phyloP scores from a whole-genome alignment of 768 basidiomycete species.

The Trametes gibbosa region DNA sequence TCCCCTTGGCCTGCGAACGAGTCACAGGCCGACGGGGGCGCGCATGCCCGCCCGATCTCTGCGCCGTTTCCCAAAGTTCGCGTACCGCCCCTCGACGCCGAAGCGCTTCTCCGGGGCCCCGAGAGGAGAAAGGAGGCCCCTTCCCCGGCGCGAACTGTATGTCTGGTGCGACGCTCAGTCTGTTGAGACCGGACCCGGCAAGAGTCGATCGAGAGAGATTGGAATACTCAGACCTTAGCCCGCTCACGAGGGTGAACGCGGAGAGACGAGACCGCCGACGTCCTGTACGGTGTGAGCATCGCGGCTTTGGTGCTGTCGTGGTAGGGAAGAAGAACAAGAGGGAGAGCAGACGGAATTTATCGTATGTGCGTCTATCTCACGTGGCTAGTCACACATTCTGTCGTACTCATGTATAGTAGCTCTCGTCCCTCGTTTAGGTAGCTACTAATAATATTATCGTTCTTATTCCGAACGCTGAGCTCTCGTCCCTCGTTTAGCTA shows the following conservation, averaged over 20 bases:
- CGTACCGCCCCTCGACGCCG: constrained; percentile 15
- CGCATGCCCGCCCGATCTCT: constrained; percentile 16
- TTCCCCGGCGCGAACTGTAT: constrained; percentile 34
- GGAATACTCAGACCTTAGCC: constrained; percentile 80
- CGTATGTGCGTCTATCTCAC: neutral
- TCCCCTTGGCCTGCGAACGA: constrained; percentile 11
- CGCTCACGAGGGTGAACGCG: constrained; percentile 53
- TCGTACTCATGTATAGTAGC: too few species aligned
- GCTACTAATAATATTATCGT: too few species aligned
- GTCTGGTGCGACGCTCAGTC: constrained; percentile 69
- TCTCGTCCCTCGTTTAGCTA: too few species aligned
- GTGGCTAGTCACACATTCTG: too few species aligned
- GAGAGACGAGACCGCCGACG: constrained; percentile 7
- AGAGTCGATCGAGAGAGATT: constrained; percentile 63
- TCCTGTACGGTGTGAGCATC: constrained; percentile 63
- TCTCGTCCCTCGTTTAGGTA: too few species aligned
- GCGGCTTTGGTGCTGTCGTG: constrained; percentile 57
- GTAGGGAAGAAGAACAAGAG: constrained; percentile 5
- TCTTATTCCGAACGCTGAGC: too few species aligned
- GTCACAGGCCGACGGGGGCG: constrained; percentile 19
- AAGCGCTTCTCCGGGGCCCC: constrained; percentile 44
- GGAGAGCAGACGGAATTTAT: constrained; percentile 9
- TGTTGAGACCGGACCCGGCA: constrained; percentile 58
- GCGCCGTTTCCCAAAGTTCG: constrained; percentile 23
- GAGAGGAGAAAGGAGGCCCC: constrained; percentile 16